These are phyloP conservation scores for Amanita exitialis DNA, from an alignment of 768 basidiomycete genomes.

Conservation along the genomic window DNA sequence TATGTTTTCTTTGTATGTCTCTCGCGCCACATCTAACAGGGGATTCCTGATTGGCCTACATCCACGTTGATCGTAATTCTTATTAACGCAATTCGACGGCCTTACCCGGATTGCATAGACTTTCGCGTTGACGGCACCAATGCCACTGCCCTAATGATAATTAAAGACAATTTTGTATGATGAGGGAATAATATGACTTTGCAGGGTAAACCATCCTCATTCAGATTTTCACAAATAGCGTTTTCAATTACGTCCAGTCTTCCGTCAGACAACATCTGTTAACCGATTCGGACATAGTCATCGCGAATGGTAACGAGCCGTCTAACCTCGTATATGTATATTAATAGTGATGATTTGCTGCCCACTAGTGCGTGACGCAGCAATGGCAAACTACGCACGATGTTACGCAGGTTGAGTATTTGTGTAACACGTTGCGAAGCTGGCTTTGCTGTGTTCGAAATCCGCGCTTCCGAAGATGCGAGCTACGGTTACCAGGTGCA, in stretches of 20 bases:
- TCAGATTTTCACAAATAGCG: constrained; percentile 53
- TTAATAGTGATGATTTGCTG: constrained; percentile 48
- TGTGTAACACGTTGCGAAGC: constrained; percentile 65
- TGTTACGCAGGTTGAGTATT: constrained; percentile 68
- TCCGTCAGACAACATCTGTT: constrained; percentile 67
- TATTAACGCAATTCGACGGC: not conserved
- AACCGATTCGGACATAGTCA: not conserved
- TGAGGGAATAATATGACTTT: constrained; percentile 34
- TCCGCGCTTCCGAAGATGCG: constrained; percentile 49
- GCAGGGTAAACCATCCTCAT: constrained; percentile 52
- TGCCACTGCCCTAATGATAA: constrained; percentile 42
- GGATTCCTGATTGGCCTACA: constrained; percentile 67
- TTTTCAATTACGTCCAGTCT: constrained; percentile 54
- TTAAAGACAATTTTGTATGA: not conserved
- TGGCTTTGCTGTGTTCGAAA: constrained; percentile 43
- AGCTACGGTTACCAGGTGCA: constrained; percentile 30
- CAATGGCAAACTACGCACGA: constrained; percentile 58
- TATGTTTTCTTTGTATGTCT: constrained; percentile 90
- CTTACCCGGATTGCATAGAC: constrained; percentile 81
- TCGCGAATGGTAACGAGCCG: not conserved
- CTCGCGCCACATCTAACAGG: constrained; percentile 88
- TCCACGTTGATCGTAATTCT: not conserved
- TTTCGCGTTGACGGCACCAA: constrained; percentile 65
- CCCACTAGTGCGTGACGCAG: constrained; percentile 54
- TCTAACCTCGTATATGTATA: constrained; percentile 49